Evolutionary conservation across 2,329 filamentous ascomycete genomes (phyloP), one percentile per base, ranked within the genome.

Genomic region (Cadophora gregata): DNA sequence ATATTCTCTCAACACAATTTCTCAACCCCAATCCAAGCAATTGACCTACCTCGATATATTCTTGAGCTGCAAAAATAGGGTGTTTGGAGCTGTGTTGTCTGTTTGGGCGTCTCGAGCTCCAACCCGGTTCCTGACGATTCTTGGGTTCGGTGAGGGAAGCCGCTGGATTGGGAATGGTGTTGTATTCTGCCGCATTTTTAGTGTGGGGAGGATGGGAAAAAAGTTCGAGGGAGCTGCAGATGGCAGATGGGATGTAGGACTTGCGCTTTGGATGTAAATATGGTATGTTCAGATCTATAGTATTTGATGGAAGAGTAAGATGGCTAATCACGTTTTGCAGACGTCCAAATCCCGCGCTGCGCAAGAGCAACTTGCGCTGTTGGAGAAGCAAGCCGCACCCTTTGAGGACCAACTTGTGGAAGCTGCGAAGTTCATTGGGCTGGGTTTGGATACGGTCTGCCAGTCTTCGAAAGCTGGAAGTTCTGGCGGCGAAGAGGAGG

Each of bases 391-490:
- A 38, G 72, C 71, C 59, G 75, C 75, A n/a, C 73, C 76, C 19
- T 78, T 77, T 66, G 72, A 75, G 42, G 74, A 77, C 36, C 76
- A 78, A 61, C 74, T 78, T 65, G 68, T 69, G 42, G 75, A 76
- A 72, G 76, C 76, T 65, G 73, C 72, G 29, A 74, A 73, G 56
- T 77, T 78, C 62, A 66, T 77, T 63, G 75, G 74, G 36, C 62
- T 72, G 33, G 69, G 74, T 62, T 63, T 78, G 48, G 66, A 74
- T 31, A 69, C 59, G 27, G 68, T 69, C 60, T 71, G 63, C 36
- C 69, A 63, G 67, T 58, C 55, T 12, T 27, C 27, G 14, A 48
- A 62, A 12, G 51, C 64, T 63, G 56, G 9, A 25, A 42, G 16
- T 45, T 48, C 60, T 25, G 61, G 33, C 29, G 61, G 33, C 29